Evolutionary conservation across 2,329 filamentous ascomycete species (phyloP), one percentile per base, ranked within the genome.

Genomic region (Blastomyces silverae): DNA sequence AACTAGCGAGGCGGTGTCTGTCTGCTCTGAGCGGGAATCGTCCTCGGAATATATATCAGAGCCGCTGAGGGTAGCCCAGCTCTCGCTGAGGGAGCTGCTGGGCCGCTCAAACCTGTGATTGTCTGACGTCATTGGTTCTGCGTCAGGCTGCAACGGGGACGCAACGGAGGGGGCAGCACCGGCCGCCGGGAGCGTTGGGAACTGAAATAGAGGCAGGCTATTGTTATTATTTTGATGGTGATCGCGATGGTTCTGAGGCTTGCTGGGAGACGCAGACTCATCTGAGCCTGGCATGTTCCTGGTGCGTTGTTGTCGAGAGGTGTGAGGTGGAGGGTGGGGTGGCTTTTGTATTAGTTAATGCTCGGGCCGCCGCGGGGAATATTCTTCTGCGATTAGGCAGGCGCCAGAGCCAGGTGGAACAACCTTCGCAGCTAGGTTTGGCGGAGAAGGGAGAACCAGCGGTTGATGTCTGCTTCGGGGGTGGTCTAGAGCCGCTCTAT

Each of bases 61-160:
- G n/a, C 73, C 73, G 63, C 77, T 78, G 65, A 81, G 70, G 1
- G 77, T 79, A 25, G 79, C 77, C 79, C 79, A 81, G 68, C 79
- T 80, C 64, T 80, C 79, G 64, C 77, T 78, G 65, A 81, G 70
- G 13, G 77, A 72, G 61, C 67, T 73, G 69, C 61, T 55, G 3
- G 70, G 66, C 39, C 71, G 71, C 13, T 75, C 72, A 17, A 68
- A 63, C n/a, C 53, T 34, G 37, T 68, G 65, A 28, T 67, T 66
- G 61, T 72, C 72, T 70, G 75, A 76, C 69, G 75, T 74, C 77
- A 79, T 79, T 66, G 67, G 52, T 57, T 48, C 52, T 22, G 50
- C 17, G 46, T 57, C 25, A 25, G 34, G 37, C 37, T 63, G n/a
- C 31, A 77, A 79, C 57, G 72, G 75, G 55, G 76, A 79, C 76